phyloP scores from a whole-genome alignment of 176 grass and related monocot species.

The Oryza australiensis region DNA sequence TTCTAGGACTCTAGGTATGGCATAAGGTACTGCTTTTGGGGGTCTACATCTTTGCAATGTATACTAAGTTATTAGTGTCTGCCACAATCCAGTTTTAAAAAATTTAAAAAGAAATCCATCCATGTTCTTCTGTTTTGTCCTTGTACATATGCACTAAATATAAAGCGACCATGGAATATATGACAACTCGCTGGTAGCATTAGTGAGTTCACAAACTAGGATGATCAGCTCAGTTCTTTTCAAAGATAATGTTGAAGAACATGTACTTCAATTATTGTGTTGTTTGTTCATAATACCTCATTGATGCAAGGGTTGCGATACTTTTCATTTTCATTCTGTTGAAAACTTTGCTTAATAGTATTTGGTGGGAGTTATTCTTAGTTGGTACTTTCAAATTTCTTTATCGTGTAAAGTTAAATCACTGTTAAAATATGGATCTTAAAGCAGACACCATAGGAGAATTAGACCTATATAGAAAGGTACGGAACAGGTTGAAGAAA shows the following conservation, averaged over 20 bases:
- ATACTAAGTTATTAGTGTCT: not conserved
- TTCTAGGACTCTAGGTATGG: constrained; percentile 29
- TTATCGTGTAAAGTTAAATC: not conserved
- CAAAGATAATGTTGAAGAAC: not conserved
- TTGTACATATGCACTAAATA: constrained; percentile 23
- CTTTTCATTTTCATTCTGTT: not conserved
- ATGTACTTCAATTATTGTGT: not conserved
- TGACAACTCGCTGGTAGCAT: not conserved
- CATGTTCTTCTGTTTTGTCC: constrained; percentile 9
- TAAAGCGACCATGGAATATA: not conserved
- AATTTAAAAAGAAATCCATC: not conserved
- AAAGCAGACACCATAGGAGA: not conserved
- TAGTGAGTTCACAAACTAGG: not conserved
- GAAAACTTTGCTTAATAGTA: not conserved
- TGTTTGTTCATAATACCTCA: too few relatives aligned
- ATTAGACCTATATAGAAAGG: not conserved
- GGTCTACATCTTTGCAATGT: constrained; percentile 5
- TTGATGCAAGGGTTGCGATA: not conserved
- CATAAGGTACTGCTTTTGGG: not conserved
- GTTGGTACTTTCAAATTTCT: not conserved
- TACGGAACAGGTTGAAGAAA: not conserved
- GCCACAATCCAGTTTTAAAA: not conserved
- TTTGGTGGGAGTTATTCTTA: not conserved
- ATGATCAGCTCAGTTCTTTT: not conserved
- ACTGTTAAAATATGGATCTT: not conserved